Evolutionary conservation across 2,329 filamentous ascomycete genomes (phyloP), one percentile per base, ranked within the genome.

Genomic region (Blumeria hordei): DNA sequence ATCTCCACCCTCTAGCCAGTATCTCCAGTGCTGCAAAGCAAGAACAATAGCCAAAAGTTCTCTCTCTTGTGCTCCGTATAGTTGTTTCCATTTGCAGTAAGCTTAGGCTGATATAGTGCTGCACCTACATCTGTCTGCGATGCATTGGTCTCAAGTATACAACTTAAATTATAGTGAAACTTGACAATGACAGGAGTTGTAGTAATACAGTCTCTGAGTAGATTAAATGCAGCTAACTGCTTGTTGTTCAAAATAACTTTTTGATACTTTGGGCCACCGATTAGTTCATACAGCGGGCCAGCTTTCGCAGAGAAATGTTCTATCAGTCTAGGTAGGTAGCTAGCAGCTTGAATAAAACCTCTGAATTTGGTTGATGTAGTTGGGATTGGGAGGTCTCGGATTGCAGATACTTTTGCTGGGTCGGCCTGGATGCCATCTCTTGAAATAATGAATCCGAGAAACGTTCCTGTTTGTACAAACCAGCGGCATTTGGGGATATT

Each of bases 21-120:
- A 41, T 41, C 21, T 41, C 51, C 9, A 35, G 35, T 53, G 35
- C 18, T 53, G 51, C 10, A 53, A 43, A 53, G 36, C 35, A 41
- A 41, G 36, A 2, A 41, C 35, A 53, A 53, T 53, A 43, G 51
- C 51, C 11, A 53, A 53, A 35, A 53, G 51, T n/a, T 53, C 35
- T 33, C 35, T 41, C 36, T 53, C 51, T 33, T 53, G 36, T 43
- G 36, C 36, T 32, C 36, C 36, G 51, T 53, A 43, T 33, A 16
- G 35, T 53, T 53, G 36, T 51, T 51, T 35, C 47, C 47, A 51
- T 51, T 51, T 51, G 47, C 10, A 28, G 47, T 51, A 51, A 35
- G 4, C 28, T 35, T 51, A 35, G 21, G 14, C 28, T 35, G 14
- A 33, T 50, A 50, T 50, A 33, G 45, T 45, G 41, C 41, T 45